phyloP scores from a whole-genome alignment of 2,329 filamentous ascomycete species.

The Dactylella cylindrospora region DNA sequence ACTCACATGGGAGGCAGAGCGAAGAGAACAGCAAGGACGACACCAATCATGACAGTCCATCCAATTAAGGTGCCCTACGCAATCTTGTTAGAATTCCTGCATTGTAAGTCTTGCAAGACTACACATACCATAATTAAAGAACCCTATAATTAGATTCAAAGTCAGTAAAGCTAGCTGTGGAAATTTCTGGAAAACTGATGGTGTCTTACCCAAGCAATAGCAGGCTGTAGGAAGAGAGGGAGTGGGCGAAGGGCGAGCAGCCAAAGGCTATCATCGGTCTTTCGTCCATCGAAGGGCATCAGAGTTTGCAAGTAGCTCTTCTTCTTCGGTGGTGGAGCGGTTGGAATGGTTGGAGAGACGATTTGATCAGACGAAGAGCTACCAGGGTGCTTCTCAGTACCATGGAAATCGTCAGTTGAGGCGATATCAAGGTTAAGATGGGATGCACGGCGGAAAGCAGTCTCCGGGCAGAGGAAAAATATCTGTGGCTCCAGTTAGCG shows the following conservation, averaged over 20 bases:
- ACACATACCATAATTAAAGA: slow-evolving; percentile 42
- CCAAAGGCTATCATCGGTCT: slow-evolving; percentile 73
- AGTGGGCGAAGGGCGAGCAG: slow-evolving; percentile 71
- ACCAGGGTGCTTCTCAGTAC: slow-evolving; percentile 25
- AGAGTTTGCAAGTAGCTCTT: slow-evolving; percentile 61
- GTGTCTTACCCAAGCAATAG: slow-evolving; percentile 70
- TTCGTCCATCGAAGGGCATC: slow-evolving; percentile 75
- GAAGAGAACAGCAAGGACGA: slow-evolving; percentile 64
- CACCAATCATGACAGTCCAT: slow-evolving; percentile 91
- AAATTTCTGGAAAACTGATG: not conserved
- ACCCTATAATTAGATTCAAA: slow-evolving; percentile 56
- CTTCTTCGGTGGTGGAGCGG: slow-evolving; percentile 5
- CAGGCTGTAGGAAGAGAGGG: slow-evolving; percentile 78
- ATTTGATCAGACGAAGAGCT: slow-evolving; percentile 34
- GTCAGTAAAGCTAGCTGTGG: not conserved
- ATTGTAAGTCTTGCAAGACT: no score
- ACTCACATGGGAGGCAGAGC: slow-evolving; percentile 32
- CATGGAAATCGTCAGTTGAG: slow-evolving; percentile 50
- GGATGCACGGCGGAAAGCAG: slow-evolving; percentile 69
- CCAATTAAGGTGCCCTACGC: slow-evolving; percentile 89
- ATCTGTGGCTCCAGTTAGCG: no score
- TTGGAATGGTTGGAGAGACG: slow-evolving; percentile 4
- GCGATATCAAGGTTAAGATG: slow-evolving; percentile 70
- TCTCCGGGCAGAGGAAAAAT: slow-evolving; percentile 81
- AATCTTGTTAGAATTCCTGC: no score